phyloP scores from a whole-genome alignment of 768 basidiomycete genomes.

The Termitomyces heimii region DNA sequence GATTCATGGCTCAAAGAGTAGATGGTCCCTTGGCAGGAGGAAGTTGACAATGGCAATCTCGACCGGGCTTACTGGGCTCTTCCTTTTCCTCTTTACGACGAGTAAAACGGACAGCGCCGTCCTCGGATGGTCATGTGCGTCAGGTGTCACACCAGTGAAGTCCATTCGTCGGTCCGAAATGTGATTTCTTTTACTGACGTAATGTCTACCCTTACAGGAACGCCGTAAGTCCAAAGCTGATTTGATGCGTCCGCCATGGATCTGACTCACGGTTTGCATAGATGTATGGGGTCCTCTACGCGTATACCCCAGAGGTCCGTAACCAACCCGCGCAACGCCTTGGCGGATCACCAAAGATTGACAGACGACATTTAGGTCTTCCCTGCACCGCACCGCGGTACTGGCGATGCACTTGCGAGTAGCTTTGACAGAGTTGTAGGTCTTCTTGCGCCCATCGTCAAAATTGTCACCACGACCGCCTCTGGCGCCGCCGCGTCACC shows the following conservation, averaged over 20 bases:
- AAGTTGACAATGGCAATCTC: conserved; percentile 40
- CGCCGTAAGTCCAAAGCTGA: not conserved
- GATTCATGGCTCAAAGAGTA: conserved; percentile 23
- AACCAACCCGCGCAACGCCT: not conserved
- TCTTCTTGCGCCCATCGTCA: conserved; percentile 42
- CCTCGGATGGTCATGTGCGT: conserved; percentile 41
- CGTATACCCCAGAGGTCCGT: conserved; percentile 49
- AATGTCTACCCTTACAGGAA: conserved; percentile 1
- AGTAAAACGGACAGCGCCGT: conserved; percentile 31
- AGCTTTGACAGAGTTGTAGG: conserved; percentile 44
- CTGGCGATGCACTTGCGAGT: conserved; percentile 43
- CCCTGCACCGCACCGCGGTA: conserved; percentile 50
- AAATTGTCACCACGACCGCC: conserved; percentile 29
- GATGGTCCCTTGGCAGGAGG: conserved; percentile 35
- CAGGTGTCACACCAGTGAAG: conserved; percentile 34
- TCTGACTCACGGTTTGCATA: conserved; percentile 12
- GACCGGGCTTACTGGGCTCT: conserved; percentile 37
- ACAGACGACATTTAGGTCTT: conserved; percentile 26
- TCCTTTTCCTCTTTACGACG: conserved; percentile 48
- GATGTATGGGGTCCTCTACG: conserved; percentile 24
- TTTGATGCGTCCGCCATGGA: not conserved
- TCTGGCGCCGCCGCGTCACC: conserved; percentile 1
- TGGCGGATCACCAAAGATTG: not conserved
- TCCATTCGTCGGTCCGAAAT: not conserved
- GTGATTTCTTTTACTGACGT: not conserved